Evolutionary conservation across 2,329 filamentous ascomycete genomes (phyloP), one percentile per base, ranked within the genome.

Genomic region (Aspergillus sp.): DNA sequence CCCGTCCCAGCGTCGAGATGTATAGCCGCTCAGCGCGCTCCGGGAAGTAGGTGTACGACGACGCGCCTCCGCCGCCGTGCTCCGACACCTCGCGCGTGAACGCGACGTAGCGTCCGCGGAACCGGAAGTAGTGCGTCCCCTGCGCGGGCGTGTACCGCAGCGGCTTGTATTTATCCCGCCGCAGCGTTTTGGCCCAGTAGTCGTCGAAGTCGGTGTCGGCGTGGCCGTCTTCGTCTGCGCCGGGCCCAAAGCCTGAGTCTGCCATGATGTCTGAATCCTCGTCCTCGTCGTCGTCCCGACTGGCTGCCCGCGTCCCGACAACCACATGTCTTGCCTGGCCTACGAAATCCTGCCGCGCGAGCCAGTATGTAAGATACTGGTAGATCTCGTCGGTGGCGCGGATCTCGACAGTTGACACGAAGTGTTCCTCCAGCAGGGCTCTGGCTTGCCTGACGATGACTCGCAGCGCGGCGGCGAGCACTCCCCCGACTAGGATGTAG

Each of bases 301-400:
- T 49, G 46, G 67, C 72, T 22, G 78, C 49, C 44, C 72, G 73
- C 4, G 76, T 79, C 48, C 78, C 79, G 25, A 75, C 80, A 8
- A 82, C 67, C 42, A 82, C 80, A 27, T 69, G 68, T 10, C 75
- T 73, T 0, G 77, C 72, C 4, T 63, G 60, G 39, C 71, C 67
- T 13, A 75, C 67, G 42, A 82, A 82, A 3, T 60, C 54, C 53
- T 84, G 79, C 20, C 64, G 58, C 2, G 78, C 68, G 2, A 83
- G 68, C 80, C 80, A 84, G 15, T 67, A 68, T 76, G 83, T 82
- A 25, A 83, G 48, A 47, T 82, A 80, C 49, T 78, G 78, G 61
- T 82, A 84, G 35, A 81, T 74, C 51, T 84, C 80, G 45, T 85
- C 80, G 36, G 83, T 78, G 16, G 74, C 69, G 27, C 76, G 70